Base-by-base conservation (phyloP, 2,329 filamentous ascomycete species). In the Aspergillus caelatus region DNA sequence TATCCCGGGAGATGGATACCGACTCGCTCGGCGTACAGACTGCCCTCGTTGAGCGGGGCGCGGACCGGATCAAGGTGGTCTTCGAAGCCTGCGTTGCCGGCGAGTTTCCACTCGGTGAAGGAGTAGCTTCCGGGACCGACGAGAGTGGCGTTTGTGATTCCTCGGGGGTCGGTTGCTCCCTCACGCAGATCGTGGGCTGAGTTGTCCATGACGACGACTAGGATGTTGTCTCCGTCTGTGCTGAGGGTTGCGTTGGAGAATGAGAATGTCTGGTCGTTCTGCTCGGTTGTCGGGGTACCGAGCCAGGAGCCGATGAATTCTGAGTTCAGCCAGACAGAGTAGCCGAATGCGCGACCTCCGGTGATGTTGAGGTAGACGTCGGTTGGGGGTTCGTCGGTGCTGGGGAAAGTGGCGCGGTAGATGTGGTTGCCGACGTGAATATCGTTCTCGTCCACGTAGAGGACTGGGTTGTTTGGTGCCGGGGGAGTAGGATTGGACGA, bases 181-280 rank as follows among this genome's bases (percentile, higher is more conserved):
- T 65, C 70, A 54, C 72, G 74, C 56, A 74, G 23, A 57, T 75
- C 72, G 60, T 75, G 73, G 36, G 72, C 73, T 23, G 72, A 74
- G 69, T 89, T 85, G 11, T 87, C 87, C 21, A 84, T 86, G 74
- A 88, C 83, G 68, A 89, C 85, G 73, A 87, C 84, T 28, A 88
- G 77, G 4, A 88, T 75, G n/a, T 87, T 80, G 7, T 88, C 77
- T 2, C 84, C 72, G 61, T 86, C 86, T 0, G 74, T 66, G 45
- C 75, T 73, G 0, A 86, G 67, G 2, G 81, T 83, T 3, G 79
- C 79, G 55, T 85, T 84, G 48, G 77, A 71, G 70, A 89, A 87
- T 0, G 82, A 36, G 23, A 88, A 78, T 0, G 80, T 79, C 3
- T 70, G 64, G 57, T 71, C 74, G 41, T 63, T 68, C 62, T 71